A percentile compares a stretch with the other conserved stretches of the same genome.
Evolutionary conservation across 1,139 yeast species (phyloP).

Genomic region (Hyphopichia buzzinii): DNA sequence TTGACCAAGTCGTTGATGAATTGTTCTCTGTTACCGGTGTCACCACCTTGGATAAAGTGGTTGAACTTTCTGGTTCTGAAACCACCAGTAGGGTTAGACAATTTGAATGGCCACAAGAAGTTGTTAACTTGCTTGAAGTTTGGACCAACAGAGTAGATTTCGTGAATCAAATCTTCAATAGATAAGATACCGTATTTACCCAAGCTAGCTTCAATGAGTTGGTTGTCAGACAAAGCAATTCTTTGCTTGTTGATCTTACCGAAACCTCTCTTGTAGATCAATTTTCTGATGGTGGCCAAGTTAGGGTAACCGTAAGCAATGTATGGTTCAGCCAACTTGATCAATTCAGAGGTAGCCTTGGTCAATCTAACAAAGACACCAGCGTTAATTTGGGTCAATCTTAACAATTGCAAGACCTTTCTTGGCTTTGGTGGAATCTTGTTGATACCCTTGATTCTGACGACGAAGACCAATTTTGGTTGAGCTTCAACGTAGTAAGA

Average conservation of each 20-base stretch:
- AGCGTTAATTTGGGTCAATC: slow-evolving; percentile 97
- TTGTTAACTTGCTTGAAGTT: slow-evolving; percentile 99
- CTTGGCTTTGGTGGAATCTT: slow-evolving; percentile 99
- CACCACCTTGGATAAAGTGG: slow-evolving; percentile 99
- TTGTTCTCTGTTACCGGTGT: slow-evolving; percentile 99
- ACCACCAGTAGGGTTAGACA: slow-evolving; percentile 99
- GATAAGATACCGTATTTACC: slow-evolving; percentile 97
- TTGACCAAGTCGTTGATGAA: slow-evolving; percentile 97
- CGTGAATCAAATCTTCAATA: slow-evolving; percentile 97
- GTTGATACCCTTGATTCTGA: slow-evolving; percentile 99
- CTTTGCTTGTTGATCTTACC: slow-evolving; percentile 99
- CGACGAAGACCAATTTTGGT: slow-evolving; percentile 92
- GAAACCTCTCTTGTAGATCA: slow-evolving; percentile 99
- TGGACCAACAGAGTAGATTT: slow-evolving; percentile 98
- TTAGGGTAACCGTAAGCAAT: slow-evolving; percentile 99
- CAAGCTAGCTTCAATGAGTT: slow-evolving; percentile 88
- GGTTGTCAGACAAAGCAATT: slow-evolving; percentile 89
- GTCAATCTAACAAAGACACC: slow-evolving; percentile 98
- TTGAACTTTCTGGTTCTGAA: slow-evolving; percentile 99
- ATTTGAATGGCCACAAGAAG: slow-evolving; percentile 99
- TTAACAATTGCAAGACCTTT: slow-evolving; percentile 96
- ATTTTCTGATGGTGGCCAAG: slow-evolving; percentile 91
- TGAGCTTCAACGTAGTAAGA: slow-evolving; percentile 97
- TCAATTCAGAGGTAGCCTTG: slow-evolving; percentile 97
- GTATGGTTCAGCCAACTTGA: slow-evolving; percentile 98